Evolutionary conservation across 2,329 filamentous ascomycete species (phyloP).

Genomic region (Grosmannia clavigera): DNA sequence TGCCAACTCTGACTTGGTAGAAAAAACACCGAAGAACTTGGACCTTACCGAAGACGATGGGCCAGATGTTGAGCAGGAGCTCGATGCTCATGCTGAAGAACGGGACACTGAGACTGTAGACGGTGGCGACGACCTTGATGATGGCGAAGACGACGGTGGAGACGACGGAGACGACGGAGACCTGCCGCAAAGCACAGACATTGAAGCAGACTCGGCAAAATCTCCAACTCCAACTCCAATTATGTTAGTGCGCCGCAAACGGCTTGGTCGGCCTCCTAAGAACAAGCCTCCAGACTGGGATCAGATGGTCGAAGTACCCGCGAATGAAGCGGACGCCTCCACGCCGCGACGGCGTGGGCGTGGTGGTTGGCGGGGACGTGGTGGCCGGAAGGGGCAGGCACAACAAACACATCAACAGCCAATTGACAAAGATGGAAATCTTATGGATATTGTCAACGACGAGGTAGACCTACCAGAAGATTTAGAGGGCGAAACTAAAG

Average conservation of each 20-base stretch:
- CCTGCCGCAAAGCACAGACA: slow-evolving; percentile 22
- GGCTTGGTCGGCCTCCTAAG: slow-evolving; percentile 77
- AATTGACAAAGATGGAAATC: slow-evolving; percentile 87
- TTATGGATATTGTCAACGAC: slow-evolving; percentile 81
- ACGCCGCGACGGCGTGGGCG: slow-evolving; percentile 53
- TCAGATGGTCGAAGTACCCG: slow-evolving; percentile 42
- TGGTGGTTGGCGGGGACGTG: slow-evolving; percentile 58
- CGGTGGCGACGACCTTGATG: slow-evolving; percentile 25
- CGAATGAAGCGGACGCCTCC: slow-evolving; percentile 27
- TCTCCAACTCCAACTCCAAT: slow-evolving; percentile 44
- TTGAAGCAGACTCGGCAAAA: slow-evolving; percentile 29
- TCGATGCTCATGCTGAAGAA: not conserved
- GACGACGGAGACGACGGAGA: slow-evolving; percentile 25
- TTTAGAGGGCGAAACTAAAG: slow-evolving; percentile 79
- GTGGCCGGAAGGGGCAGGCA: slow-evolving; percentile 53
- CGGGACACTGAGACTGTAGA: slow-evolving; percentile 22
- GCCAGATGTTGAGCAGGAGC: slow-evolving; percentile 21
- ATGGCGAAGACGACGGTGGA: slow-evolving; percentile 26
- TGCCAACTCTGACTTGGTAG: slow-evolving; percentile 17
- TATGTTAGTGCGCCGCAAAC: slow-evolving; percentile 58
- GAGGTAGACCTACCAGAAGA: slow-evolving; percentile 85
- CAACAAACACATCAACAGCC: slow-evolving; percentile 64
- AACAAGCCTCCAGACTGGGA: slow-evolving; percentile 74
- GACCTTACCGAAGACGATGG: slow-evolving; percentile 24
- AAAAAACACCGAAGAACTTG: slow-evolving; percentile 33